These are phyloP conservation scores for Penicillium herquei DNA, from an alignment of 495 filamentous ascomycete genomes.

Conservation along the genomic window DNA sequence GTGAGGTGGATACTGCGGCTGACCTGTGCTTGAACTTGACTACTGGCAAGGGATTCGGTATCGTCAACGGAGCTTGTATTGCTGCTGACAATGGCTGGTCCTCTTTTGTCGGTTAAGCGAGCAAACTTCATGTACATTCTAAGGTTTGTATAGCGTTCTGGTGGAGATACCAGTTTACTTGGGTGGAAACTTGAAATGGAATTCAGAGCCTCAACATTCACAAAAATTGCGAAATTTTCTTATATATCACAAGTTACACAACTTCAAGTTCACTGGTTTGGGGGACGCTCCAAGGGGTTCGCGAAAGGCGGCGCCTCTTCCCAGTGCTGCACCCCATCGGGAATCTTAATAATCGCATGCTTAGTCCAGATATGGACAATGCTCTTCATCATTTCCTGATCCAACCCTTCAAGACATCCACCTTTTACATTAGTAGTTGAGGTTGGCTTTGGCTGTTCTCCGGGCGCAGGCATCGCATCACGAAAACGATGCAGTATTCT, in stretches of 20 bases:
- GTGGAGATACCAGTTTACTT: too few relatives aligned
- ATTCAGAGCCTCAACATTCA: too few relatives aligned
- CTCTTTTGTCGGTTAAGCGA: conserved; percentile 24
- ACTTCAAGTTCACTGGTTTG: neutral
- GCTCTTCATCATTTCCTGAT: conserved; percentile 43
- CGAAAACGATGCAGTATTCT: conserved; percentile 55
- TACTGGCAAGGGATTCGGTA: conserved; percentile 24
- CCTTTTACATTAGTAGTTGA: conserved; percentile 57
- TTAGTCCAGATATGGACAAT: conserved; percentile 64
- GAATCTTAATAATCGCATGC: conserved; percentile 61
- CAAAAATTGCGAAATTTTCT: too few relatives aligned
- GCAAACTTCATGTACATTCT: conserved; percentile 21
- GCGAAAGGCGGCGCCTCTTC: conserved; percentile 11
- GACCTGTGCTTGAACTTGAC: conserved; percentile 30
- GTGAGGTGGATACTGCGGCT: conserved; percentile 41
- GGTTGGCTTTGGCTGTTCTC: conserved; percentile 14
- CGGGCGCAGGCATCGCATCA: conserved; percentile 35
- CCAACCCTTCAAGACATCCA: conserved; percentile 56
- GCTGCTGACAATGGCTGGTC: conserved; percentile 33
- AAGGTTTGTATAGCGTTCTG: conserved; percentile 18
- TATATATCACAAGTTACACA: too few relatives aligned
- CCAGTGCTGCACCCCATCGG: conserved; percentile 51
- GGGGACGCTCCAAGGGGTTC: neutral
- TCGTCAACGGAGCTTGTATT: conserved; percentile 36
- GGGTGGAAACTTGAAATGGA: too few relatives aligned